Evolutionary conservation across 2,329 filamentous ascomycete genomes (phyloP).

Genomic region (Colletotrichum simmondsii): DNA sequence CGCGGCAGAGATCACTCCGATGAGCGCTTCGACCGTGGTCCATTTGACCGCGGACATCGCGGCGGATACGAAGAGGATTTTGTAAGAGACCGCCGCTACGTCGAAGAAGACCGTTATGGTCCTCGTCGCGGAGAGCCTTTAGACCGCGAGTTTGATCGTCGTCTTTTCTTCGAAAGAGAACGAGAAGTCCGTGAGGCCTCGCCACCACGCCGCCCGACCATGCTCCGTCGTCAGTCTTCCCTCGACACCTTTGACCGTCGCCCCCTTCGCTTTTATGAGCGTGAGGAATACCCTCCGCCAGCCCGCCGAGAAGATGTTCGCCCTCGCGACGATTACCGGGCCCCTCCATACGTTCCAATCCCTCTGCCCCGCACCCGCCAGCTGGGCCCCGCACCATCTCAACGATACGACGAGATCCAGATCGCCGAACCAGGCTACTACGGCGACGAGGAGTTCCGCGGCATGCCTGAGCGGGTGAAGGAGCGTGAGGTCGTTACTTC

Average conservation of each 20-base stretch:
- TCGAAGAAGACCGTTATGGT: constrained; percentile 64
- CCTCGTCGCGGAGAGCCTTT: constrained; percentile 43
- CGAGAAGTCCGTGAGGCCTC: constrained; percentile 62
- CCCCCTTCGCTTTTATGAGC: constrained; percentile 64
- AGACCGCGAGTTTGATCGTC: constrained; percentile 60
- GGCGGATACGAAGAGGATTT: constrained; percentile 58
- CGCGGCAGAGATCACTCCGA: constrained; percentile 59
- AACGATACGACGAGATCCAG: constrained; percentile 72
- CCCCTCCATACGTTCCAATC: constrained; percentile 68
- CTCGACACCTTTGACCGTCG: constrained; percentile 90
- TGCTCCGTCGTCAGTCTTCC: constrained; percentile 86
- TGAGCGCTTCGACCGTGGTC: constrained; percentile 59
- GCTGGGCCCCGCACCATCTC: constrained; percentile 66
- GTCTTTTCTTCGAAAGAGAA: constrained; percentile 67
- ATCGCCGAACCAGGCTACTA: constrained; percentile 75
- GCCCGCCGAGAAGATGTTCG: constrained; percentile 58
- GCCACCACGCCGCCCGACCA: constrained; percentile 70
- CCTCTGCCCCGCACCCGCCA: constrained; percentile 74
- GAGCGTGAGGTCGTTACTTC: constrained; percentile 69
- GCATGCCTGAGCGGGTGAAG: constrained; percentile 67
- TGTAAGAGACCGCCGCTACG: constrained; percentile 62
- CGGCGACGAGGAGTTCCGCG: constrained; percentile 78
- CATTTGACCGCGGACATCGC: constrained; percentile 39
- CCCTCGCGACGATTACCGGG: constrained; percentile 63
- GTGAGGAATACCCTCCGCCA: constrained; percentile 73